A percentile compares a stretch with the other conserved stretches of the same genome.
phyloP scores from a whole-genome alignment of 805 yeast species.

The Pichia heedii region DNA sequence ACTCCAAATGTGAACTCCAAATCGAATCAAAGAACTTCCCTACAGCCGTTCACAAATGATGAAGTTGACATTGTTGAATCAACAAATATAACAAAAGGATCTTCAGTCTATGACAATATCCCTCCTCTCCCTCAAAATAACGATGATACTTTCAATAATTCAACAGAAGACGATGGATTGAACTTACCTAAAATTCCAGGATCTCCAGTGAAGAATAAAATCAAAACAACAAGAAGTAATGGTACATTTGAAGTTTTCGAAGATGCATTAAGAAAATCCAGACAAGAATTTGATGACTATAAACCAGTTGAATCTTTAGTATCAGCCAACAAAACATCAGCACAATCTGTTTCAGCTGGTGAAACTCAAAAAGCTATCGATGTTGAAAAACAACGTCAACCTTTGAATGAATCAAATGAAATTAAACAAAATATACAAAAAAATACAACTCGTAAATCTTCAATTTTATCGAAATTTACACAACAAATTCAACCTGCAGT shows the following conservation, averaged over 20 bases:
- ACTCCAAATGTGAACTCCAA: too few species aligned
- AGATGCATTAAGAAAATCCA: conserved; percentile 15
- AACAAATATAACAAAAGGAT: conserved; percentile 24
- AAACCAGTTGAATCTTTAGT: not conserved
- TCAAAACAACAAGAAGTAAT: conserved; percentile 13
- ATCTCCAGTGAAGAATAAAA: conserved; percentile 27
- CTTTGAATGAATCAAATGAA: conserved; percentile 1
- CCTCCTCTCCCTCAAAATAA: conserved; percentile 20
- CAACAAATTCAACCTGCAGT: conserved; percentile 4
- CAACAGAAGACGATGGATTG: conserved; percentile 26
- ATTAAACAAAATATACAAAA: conserved; percentile 9
- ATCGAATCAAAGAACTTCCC: not conserved
- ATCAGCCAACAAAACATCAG: not conserved
- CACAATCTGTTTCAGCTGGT: not conserved
- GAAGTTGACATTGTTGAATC: conserved; percentile 2
- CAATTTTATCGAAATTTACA: conserved; percentile 41
- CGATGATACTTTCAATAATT: conserved; percentile 36
- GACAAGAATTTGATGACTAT: conserved; percentile 11
- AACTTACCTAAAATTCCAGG: conserved; percentile 41
- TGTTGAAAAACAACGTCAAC: conserved; percentile 22
- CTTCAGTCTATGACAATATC: conserved; percentile 13
- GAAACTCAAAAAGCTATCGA: conserved; percentile 16
- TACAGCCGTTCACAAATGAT: not conserved
- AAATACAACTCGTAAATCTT: conserved; percentile 12
- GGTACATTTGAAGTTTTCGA: conserved; percentile 20